phyloP scores from a whole-genome alignment of 805 yeast species.

The Wickerhamiella qilinensis region DNA sequence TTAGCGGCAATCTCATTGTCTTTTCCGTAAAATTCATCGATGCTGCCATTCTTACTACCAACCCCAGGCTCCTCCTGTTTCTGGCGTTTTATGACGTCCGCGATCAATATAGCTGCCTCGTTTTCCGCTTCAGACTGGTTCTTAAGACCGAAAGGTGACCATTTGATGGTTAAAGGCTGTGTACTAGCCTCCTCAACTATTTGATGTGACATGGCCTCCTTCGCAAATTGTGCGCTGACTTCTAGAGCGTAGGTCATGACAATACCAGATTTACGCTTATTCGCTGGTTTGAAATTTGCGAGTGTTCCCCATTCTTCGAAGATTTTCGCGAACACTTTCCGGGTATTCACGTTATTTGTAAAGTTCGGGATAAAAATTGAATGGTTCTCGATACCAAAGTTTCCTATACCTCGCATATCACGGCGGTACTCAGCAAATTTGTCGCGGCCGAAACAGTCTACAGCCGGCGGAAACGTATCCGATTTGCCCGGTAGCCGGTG shows the following conservation, averaged over 20 bases:
- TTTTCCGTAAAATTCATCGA: too few relatives aligned
- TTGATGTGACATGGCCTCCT: constrained; percentile 86
- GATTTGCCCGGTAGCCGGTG: constrained; percentile 56
- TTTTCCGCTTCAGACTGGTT: too few relatives aligned
- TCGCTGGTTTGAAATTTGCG: constrained; percentile 46
- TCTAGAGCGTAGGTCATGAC: constrained; percentile 51
- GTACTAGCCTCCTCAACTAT: too few relatives aligned
- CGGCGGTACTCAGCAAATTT: constrained; percentile 68
- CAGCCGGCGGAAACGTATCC: constrained; percentile 44
- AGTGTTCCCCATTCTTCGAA: constrained; percentile 68
- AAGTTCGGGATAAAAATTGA: constrained; percentile 42
- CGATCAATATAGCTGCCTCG: too few relatives aligned
- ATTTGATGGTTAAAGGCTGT: background rate
- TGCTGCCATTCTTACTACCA: too few relatives aligned
- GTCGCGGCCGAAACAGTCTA: constrained; percentile 89
- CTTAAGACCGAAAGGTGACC: too few relatives aligned
- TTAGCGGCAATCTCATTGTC: too few relatives aligned
- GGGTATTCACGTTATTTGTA: constrained; percentile 22
- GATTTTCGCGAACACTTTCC: constrained; percentile 27
- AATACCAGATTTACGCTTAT: too few relatives aligned
- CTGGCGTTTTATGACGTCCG: too few relatives aligned
- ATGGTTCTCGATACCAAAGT: constrained; percentile 48
- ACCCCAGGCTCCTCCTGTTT: too few relatives aligned
- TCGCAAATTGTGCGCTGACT: constrained; percentile 78
- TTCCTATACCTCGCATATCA: constrained; percentile 91